These are phyloP conservation scores for Cryptococcus sp. DNA, from an alignment of 1,284 basidiomycete genomes.

Conservation along the genomic window DNA sequence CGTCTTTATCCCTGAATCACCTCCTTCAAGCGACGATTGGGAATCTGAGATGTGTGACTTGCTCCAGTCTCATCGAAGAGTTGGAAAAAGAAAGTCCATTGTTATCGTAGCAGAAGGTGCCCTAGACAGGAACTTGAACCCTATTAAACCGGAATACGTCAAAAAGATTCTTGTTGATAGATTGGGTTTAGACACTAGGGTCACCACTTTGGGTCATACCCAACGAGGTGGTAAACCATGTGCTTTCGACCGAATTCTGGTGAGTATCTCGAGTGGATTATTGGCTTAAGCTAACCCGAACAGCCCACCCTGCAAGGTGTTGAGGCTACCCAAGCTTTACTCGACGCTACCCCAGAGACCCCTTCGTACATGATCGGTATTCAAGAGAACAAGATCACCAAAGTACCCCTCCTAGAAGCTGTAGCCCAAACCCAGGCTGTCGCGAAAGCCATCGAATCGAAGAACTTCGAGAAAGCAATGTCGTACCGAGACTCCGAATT, in stretches of 20 bases:
- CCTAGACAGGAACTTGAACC: conserved; percentile 77
- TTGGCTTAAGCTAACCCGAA: neutral
- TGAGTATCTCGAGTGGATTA: conserved; percentile 41
- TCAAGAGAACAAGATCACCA: conserved; percentile 89
- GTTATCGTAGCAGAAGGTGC: conserved; percentile 98
- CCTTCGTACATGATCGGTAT: conserved; percentile 98
- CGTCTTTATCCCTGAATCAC: conserved; percentile 92
- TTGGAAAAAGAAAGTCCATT: conserved; percentile 96
- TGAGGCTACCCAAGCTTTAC: conserved; percentile 83
- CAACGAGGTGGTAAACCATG: conserved; percentile 92
- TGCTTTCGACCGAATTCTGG: conserved; percentile 87
- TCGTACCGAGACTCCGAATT: conserved; percentile 89
- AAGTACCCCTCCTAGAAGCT: conserved; percentile 86
- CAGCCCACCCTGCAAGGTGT: conserved; percentile 92
- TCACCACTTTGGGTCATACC: conserved; percentile 97
- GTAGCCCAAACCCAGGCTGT: conserved; percentile 86
- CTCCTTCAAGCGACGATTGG: conserved; percentile 76
- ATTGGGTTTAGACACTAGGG: conserved; percentile 88
- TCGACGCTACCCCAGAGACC: conserved; percentile 82
- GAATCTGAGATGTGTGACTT: conserved; percentile 87
- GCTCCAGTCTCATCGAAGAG: conserved; percentile 73
- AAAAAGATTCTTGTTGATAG: conserved; percentile 81
- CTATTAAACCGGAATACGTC: conserved; percentile 84
- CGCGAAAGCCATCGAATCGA: conserved; percentile 71
- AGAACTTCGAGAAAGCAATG: conserved; percentile 84